Base-by-base conservation (phyloP, 2,329 filamentous ascomycete species). In the Aspergillus sp. region DNA sequence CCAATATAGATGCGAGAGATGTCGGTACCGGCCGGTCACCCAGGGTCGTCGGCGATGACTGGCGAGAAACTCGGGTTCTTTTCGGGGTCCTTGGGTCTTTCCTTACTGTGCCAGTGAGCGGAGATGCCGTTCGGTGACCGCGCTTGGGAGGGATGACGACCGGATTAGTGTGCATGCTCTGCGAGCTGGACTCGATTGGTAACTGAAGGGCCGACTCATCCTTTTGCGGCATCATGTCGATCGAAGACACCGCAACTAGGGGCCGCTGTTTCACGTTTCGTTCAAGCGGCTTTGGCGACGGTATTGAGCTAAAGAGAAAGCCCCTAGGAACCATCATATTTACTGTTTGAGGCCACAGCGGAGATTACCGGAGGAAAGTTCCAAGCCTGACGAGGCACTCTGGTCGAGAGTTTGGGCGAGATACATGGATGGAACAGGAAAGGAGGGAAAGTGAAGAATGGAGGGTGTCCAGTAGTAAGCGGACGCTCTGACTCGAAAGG, bases 1-100 rank as follows among this genome's bases (percentile, higher is more conserved):
- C 82, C 35, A 87, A 73, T 55, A 87, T 73, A 9, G 82, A 83
- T 25, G 82, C 83, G 51, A 86, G 79, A 21, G 83, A 79, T n/a
- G 80, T 77, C 15, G 82, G 81, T 5, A 85, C 67, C 9, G 78
- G 77, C 73, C 77, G 58, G 70, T 73, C 62, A 73, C 61, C 58
- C 43, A 64, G 65, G n/a, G 66, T 66, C 12, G 58, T 55, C 15
- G 70, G 71, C 4, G 67, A 67, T 9, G 69, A 67, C 54, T 66
- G 63, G 23, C 63, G 66, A 43, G 65, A 62, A 15, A 63, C 60
- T 21, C 57, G 59, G 1, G 62, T 54, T 25, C 62, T 62, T 53
- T 64, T 65, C 14, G 62, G 58, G 6, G 63, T 64, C 21, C 62
- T 66, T 19, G 59, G 57, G 15, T 64, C 62, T 48, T 59, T 60